A percentile compares a stretch with the other conserved stretches of the same genome.
phyloP scores from a whole-genome alignment of 1,139 yeast genomes.

The Chernovozyma sophiae-reginae region DNA sequence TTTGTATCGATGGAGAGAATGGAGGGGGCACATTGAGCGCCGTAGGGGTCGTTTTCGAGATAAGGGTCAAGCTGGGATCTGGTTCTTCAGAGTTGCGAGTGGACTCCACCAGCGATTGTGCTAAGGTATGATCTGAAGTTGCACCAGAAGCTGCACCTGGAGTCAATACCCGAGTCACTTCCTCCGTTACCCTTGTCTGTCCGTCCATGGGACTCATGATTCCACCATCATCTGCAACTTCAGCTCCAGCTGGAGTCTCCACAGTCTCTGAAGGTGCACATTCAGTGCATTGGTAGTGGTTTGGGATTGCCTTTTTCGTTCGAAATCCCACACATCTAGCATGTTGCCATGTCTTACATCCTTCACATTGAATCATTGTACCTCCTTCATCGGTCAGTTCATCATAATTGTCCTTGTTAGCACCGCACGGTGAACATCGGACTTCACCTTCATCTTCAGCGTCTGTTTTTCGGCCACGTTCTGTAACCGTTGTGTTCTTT shows the following conservation, averaged over 20 bases:
- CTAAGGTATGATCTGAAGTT: too few species aligned
- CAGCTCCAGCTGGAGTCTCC: not conserved
- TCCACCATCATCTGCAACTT: not conserved
- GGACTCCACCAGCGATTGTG: not conserved
- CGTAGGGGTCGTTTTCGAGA: not conserved
- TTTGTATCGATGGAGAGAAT: not conserved
- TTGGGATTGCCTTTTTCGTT: conserved; percentile 24
- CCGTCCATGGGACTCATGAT: not conserved
- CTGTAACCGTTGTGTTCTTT: not conserved
- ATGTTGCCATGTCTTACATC: conserved; percentile 84
- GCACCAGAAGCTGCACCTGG: not conserved
- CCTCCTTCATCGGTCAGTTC: conserved; percentile 58
- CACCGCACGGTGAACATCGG: conserved; percentile 61
- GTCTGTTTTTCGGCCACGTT: conserved; percentile 10
- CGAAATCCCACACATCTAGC: conserved; percentile 62
- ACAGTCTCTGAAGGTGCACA: conserved; percentile 14
- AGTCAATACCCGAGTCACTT: conserved; percentile 1
- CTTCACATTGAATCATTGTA: conserved; percentile 75
- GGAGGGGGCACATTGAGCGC: not conserved
- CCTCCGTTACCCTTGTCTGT: conserved; percentile 6
- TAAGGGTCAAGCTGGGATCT: not conserved
- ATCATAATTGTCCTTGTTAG: conserved; percentile 59
- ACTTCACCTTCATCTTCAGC: conserved; percentile 45
- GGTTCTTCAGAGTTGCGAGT: not conserved
- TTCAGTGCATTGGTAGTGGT: conserved; percentile 28